Evolutionary conservation across 306 rosid genomes (phyloP), one percentile per base, ranked within the genome.

Genomic region (Geum urbanum): DNA sequence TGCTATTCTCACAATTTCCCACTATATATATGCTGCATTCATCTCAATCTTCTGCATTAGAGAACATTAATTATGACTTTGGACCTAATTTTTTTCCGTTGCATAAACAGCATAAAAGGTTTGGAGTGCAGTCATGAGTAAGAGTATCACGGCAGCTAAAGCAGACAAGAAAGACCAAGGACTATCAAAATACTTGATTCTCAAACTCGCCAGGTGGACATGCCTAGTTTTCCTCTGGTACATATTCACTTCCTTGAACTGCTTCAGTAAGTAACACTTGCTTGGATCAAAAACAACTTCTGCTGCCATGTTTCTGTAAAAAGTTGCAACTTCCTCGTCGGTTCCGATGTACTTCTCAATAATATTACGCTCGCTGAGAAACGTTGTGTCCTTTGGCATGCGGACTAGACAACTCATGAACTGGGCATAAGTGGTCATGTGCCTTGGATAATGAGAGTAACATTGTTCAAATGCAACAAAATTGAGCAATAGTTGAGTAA

Each of bases 391-490:
- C 64, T 0, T 57, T 72, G 0, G 27, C 27, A 2, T 86, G 80
- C 20, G 20, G 40, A 86, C 50, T 3, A 89, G 83, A 57, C 90
- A 83, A 52, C 82, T 89, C 69, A 86, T 49, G 4, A 86, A 72
- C 0, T 82, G 80, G 5, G 84, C 82, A 22, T 83, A 89, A 2
- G 80, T 75, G 0, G 86, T 84, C 20, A 85, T 24, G 27, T 24
- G 27, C 27, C 27, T 79, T 4, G 79, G 60, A 46, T 69, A 75
- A 3, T 70, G 57, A 0, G 49, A 63, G 27, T 80, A 66, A 59
- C 92, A 86, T 19, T 86, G 92, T 41, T 89, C 96, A 37, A 78
- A 86, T 2, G 92, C 84, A 52, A 83, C 92, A n/a, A 88, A 81
- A 32, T 81, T 86, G 0, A 79, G 45, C 39, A 85, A 24, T 3